phyloP scores from a whole-genome alignment of 2,329 filamentous ascomycete genomes.

The Orbilia ellipsospora region DNA sequence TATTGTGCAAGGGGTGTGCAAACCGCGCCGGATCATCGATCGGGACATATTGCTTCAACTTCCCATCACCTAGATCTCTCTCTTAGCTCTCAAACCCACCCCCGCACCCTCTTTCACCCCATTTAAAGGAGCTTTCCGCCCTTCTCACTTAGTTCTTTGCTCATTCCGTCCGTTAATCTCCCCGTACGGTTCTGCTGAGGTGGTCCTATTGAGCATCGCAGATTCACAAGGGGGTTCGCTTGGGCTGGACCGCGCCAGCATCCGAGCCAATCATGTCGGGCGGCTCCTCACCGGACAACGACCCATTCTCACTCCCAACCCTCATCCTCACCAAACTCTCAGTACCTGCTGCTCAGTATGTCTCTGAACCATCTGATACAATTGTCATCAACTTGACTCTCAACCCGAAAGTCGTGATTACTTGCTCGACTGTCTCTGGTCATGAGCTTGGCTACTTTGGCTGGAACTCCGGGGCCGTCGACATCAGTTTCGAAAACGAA shows the following conservation, averaged over 20 bases:
- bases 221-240: conserved; percentile 28
- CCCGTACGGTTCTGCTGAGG: neutral
- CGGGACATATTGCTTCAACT: neutral
- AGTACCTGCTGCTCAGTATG: conserved; percentile 37
- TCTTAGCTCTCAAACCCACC: conserved; percentile 7
- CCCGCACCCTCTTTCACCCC: neutral
- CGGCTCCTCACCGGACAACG: conserved; percentile 22
- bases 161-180: conserved; percentile 12
- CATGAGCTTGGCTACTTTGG: conserved; percentile 53
- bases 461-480: conserved; percentile 49
- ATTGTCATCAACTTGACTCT: conserved; percentile 51
- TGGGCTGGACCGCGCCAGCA: conserved; percentile 16
- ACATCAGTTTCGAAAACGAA: conserved; percentile 46
- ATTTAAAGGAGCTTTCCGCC: neutral
- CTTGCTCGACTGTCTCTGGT: conserved; percentile 47
- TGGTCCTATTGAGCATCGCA: conserved; percentile 28
- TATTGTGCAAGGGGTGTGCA: conserved; percentile 10
- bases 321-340: conserved; percentile 53
- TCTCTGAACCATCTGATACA: conserved; percentile 36
- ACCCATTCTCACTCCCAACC: conserved; percentile 31
- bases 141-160: neutral
- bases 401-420: conserved; percentile 40
- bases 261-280: conserved; percentile 45
- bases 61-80: conserved; percentile 12
- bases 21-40: neutral